Conservation (phyloP, 495 filamentous ascomycete species). For the Penicillium arizonense region DNA sequence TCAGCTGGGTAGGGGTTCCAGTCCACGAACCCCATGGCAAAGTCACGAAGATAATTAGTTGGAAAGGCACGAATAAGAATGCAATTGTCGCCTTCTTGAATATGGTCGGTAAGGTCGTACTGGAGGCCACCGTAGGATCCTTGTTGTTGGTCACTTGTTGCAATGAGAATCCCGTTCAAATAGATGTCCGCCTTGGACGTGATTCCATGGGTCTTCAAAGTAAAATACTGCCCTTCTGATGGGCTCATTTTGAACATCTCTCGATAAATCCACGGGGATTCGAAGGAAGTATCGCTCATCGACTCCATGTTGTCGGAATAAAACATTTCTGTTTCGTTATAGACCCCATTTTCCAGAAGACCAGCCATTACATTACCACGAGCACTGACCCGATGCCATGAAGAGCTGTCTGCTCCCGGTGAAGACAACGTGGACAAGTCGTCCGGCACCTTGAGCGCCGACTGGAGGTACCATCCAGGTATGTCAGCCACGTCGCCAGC, state of each 20-base stretch:
- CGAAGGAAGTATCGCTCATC: constrained; percentile 43
- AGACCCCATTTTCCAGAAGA: constrained; percentile 51
- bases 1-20: constrained; percentile 65
- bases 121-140: constrained; percentile 56
- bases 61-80: constrained; percentile 54
- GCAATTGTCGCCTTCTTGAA: constrained; percentile 43
- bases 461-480: constrained; percentile 57
- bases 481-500: constrained; percentile 40
- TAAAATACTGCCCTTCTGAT: constrained; percentile 41
- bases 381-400: constrained; percentile 53
- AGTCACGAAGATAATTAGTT: constrained; percentile 57
- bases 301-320: constrained; percentile 53
- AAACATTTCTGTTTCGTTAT: constrained; percentile 55
- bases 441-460: constrained; percentile 32
- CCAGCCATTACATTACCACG: constrained; percentile 59
- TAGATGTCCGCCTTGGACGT: constrained; percentile 60
- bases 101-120: constrained; percentile 51
- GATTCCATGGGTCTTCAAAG: constrained; percentile 58
- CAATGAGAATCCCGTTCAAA: constrained; percentile 56
- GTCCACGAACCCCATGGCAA: constrained; percentile 60
- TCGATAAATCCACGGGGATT: constrained; percentile 61
- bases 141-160: constrained; percentile 43
- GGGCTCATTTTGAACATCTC: constrained; percentile 49
- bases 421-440: constrained; percentile 44
- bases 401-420: constrained; percentile 43